Evolutionary conservation across 768 basidiomycete genomes (phyloP).

Genomic region (Candolleomyces eurysporus): DNA sequence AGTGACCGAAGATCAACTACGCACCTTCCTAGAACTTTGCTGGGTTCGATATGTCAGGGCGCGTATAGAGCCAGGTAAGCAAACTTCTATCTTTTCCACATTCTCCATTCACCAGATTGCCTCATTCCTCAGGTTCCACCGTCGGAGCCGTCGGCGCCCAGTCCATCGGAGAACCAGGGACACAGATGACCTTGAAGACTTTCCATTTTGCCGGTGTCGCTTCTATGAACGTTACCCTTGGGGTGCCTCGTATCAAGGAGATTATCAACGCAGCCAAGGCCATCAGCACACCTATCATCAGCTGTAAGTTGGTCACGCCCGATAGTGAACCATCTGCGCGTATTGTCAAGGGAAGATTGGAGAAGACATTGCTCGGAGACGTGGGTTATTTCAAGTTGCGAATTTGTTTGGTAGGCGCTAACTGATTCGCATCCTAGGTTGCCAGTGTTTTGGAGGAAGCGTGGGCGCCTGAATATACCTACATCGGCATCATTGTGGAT

Average conservation of each 20-base stretch:
- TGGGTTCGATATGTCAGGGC: conserved; percentile 93
- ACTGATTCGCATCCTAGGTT: conserved; percentile 48
- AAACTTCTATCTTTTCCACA: background rate
- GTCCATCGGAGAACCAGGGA: conserved; percentile 98
- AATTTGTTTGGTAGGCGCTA: background rate
- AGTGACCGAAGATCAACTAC: conserved; percentile 81
- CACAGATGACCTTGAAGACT: conserved; percentile 99
- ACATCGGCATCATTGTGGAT: conserved; percentile 91
- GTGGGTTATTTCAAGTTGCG: conserved; percentile 59
- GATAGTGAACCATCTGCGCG: conserved; percentile 93
- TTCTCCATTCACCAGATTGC: background rate
- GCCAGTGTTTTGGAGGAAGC: conserved; percentile 93
- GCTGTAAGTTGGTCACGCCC: conserved; percentile 84
- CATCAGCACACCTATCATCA: conserved; percentile 98
- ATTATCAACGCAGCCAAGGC: conserved; percentile 99
- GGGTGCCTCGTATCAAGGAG: conserved; percentile 99
- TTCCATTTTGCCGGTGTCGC: conserved; percentile 99
- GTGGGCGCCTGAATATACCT: conserved; percentile 91
- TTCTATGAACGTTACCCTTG: conserved; percentile 98
- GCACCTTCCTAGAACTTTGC: conserved; percentile 79
- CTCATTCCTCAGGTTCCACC: conserved; percentile 68
- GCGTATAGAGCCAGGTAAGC: conserved; percentile 88
- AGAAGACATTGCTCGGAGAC: conserved; percentile 93
- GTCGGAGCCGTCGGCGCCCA: conserved; percentile 99
- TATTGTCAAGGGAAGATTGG: conserved; percentile 94